Percentiles rank a stretch among this genome's conserved stretches.
These are phyloP conservation scores for Elsinoe australis DNA, from an alignment of 2,329 filamentous ascomycete genomes.

Conservation along the genomic window DNA sequence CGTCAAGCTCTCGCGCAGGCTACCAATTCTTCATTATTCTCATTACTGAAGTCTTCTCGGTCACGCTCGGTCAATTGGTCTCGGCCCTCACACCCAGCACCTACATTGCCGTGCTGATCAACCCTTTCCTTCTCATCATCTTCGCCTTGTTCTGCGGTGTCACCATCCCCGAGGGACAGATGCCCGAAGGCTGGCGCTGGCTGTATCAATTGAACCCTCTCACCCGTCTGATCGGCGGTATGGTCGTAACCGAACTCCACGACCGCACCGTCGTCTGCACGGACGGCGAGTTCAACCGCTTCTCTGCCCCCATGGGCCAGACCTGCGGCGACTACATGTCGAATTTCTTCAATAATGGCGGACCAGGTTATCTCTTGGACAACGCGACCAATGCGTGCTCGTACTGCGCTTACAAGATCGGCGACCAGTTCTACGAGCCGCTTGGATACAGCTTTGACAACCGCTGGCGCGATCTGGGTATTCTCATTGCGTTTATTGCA, in stretches of 20 bases:
- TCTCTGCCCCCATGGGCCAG: conserved; percentile 57
- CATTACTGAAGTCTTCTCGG: conserved; percentile 74
- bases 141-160: conserved; percentile 86
- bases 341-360: conserved; percentile 60
- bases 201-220: conserved; percentile 77
- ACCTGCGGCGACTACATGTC: conserved; percentile 71
- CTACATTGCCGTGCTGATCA: conserved; percentile 70
- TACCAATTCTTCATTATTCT: conserved; percentile 84
- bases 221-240: conserved; percentile 71
- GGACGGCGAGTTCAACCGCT: conserved; percentile 55
- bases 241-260: conserved; percentile 71
- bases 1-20: conserved; percentile 57
- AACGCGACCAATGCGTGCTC: conserved; percentile 60
- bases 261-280: conserved; percentile 55
- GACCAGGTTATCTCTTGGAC: conserved; percentile 61
- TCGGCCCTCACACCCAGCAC: conserved; percentile 69
- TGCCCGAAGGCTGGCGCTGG: conserved; percentile 76
- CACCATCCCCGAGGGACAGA: conserved; percentile 68
- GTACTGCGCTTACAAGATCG: conserved; percentile 74
- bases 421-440: conserved; percentile 69
- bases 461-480: conserved; percentile 77
- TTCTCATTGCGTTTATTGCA: conserved; percentile 65
- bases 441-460: conserved; percentile 59
- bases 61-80: conserved; percentile 69
- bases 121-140: conserved; percentile 74